Evolutionary conservation across 148 eudicot species (phyloP).

Genomic region (Fagopyrum homotropicum): DNA sequence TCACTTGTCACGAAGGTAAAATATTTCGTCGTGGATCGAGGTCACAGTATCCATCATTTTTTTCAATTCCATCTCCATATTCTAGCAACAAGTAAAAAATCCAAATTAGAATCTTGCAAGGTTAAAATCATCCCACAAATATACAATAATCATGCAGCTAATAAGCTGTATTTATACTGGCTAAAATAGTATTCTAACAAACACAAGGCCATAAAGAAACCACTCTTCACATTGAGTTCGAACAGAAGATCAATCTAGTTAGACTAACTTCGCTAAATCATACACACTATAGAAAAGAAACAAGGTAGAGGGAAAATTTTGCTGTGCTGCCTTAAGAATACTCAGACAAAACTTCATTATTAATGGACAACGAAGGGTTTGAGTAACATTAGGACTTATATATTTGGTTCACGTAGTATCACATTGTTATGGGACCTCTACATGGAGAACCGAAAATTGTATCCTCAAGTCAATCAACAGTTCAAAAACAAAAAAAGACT

Average conservation of each 20-base stretch:
- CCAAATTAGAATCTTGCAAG: neutral
- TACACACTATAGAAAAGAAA: neutral
- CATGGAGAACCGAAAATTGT: neutral
- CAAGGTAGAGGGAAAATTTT: neutral
- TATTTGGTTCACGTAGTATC: too few relatives aligned
- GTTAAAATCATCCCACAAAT: neutral
- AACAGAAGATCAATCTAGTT: neutral
- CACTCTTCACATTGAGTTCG: neutral
- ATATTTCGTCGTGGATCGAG: slow-evolving; percentile 85
- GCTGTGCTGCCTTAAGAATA: neutral
- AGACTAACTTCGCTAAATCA: neutral
- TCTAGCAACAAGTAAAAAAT: slow-evolving; percentile 27
- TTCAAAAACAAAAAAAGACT: neutral
- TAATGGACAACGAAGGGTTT: neutral
- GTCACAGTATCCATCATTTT: slow-evolving; percentile 59
- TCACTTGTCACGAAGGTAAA: slow-evolving; percentile 80
- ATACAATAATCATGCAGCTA: neutral
- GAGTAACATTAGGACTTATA: too few relatives aligned
- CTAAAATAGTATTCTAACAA: neutral
- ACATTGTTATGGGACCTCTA: neutral
- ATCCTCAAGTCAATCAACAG: neutral
- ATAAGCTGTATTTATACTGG: neutral
- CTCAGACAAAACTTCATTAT: neutral
- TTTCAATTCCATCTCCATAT: slow-evolving; percentile 82
- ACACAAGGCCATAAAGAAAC: neutral